A percentile compares a stretch with the other conserved stretches of the same genome.
Evolutionary conservation across 805 yeast species (phyloP).

Genomic region (Teunomyces funiuensis): DNA sequence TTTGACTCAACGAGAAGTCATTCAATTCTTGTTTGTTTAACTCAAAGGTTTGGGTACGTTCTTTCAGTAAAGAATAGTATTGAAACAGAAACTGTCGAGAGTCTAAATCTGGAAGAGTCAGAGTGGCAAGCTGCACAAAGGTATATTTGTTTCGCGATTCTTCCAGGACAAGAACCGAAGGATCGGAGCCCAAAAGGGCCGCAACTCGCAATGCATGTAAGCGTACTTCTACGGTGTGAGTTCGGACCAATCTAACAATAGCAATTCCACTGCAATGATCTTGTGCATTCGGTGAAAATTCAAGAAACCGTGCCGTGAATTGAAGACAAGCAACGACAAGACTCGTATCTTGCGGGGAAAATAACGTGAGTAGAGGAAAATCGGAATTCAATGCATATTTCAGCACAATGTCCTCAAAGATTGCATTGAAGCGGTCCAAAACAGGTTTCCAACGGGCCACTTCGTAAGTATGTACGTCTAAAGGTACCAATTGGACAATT

Average conservation of each 20-base stretch:
- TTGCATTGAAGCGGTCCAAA: slow-evolving; percentile 69
- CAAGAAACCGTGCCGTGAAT: slow-evolving; percentile 48
- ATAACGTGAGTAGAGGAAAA: not conserved
- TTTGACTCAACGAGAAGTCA: slow-evolving; percentile 55
- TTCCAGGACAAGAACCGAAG: slow-evolving; percentile 42
- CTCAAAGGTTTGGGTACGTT: slow-evolving; percentile 47
- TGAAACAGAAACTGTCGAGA: slow-evolving; percentile 22
- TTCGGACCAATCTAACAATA: slow-evolving; percentile 55
- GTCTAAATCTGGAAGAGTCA: slow-evolving; percentile 56
- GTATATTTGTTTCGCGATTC: slow-evolving; percentile 44
- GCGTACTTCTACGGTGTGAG: slow-evolving; percentile 59
- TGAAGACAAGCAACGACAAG: not conserved
- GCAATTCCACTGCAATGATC: slow-evolving; percentile 65
- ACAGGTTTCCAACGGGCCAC: slow-evolving; percentile 65
- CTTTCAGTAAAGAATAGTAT: slow-evolving; percentile 36
- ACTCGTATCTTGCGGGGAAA: not conserved
- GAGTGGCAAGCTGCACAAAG: slow-evolving; percentile 53
- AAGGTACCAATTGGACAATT: not conserved
- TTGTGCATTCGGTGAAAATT: slow-evolving; percentile 65
- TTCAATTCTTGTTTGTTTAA: slow-evolving; percentile 58
- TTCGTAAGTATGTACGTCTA: not conserved
- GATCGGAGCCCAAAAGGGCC: slow-evolving; percentile 59
- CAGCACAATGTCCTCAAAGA: slow-evolving; percentile 52
- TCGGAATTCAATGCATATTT: slow-evolving; percentile 45
- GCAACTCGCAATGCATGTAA: slow-evolving; percentile 61